Conservation (phyloP, 1,284 basidiomycete genomes). For the Sporisorium graminicola region DNA sequence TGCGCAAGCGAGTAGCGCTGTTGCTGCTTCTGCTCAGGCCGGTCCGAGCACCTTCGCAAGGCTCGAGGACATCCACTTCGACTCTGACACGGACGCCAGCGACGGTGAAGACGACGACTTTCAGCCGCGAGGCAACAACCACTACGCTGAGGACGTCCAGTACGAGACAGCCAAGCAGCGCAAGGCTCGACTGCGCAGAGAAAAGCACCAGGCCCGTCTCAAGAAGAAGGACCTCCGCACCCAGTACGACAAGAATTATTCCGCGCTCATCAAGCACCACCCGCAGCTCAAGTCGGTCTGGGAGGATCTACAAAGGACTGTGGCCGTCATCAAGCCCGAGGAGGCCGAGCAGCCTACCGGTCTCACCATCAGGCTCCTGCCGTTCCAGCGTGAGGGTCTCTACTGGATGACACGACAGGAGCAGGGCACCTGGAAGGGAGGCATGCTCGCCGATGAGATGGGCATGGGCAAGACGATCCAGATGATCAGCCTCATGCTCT, state of each 20-base stretch:
- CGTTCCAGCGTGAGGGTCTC: conserved; percentile 89
- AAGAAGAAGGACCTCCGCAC: conserved; percentile 42
- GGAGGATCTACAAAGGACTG: conserved; percentile 79
- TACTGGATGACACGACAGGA: conserved; percentile 98
- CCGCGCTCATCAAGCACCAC: conserved; percentile 68
- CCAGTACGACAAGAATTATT: conserved; percentile 41
- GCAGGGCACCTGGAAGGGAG: conserved; percentile 85
- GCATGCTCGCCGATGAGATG: conserved; percentile 89
- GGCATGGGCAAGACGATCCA: conserved; percentile 99
- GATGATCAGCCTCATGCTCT: conserved; percentile 89
- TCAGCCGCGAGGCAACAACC: conserved; percentile 31
- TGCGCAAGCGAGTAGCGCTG: background rate
- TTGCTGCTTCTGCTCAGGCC: conserved; percentile 9
- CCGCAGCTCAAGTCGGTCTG: conserved; percentile 85
- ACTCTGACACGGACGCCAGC: conserved; percentile 26
- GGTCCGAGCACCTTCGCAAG: conserved; percentile 31
- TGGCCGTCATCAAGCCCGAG: conserved; percentile 75
- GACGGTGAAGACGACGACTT: conserved; percentile 39
- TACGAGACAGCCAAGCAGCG: conserved; percentile 65
- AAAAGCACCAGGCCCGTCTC: conserved; percentile 39
- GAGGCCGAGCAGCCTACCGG: conserved; percentile 77
- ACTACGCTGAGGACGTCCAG: conserved; percentile 38
- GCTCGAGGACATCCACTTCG: conserved; percentile 18
- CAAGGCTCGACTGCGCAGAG: conserved; percentile 40
- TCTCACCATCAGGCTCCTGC: conserved; percentile 75